Evolutionary conservation across 345 rosid species (phyloP), one percentile per base, ranked within the genome.

Genomic region (Moricandia arvensis): DNA sequence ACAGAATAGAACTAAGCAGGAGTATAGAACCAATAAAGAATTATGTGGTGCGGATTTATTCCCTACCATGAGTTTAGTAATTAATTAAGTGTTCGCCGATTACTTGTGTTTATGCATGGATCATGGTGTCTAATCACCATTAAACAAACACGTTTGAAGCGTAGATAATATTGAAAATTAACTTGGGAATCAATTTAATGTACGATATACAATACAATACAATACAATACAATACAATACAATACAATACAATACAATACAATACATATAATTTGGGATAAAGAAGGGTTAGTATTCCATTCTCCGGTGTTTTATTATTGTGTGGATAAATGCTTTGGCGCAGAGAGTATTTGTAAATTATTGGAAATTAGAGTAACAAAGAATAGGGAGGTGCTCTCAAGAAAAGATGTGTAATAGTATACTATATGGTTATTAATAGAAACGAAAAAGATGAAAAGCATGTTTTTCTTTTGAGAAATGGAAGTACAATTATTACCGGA

Each of bases 381-480:
- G 29, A 18, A 31, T 17, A 29, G 29, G 58, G 59, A 55, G 55
- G 41, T 53, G 29, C 38, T 71, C 59, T 13, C 30, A 26, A 30
- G 29, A 51, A 17, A 47, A 21, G 9, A 63, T n/a, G n/a, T n/a
- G n/a, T n/a, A n/a, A n/a, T n/a, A n/a, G 24, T 13, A 60, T 8
- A 13, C 13, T 45, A 47, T 49, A 17, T 7, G 37, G 15, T 43
- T 41, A 16, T 41, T 11, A 29, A 7, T 34, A 77, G 26, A 58
- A 63, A 11, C 27, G 4, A 58, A 70, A 59, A 24, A 15, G 10
- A 35, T 34, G 49, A 37, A 51, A 68, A 59, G 34, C 12, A 59
- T 47, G 62, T 66, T 35, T 8, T 71, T 71, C 80, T 78, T 78
- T 34, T 27, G 63, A 49, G 77, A 59, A 27, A 65, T 66, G 73